Evolutionary conservation across 139 green algal species (phyloP).

Genomic region (Chlorella sp.): DNA sequence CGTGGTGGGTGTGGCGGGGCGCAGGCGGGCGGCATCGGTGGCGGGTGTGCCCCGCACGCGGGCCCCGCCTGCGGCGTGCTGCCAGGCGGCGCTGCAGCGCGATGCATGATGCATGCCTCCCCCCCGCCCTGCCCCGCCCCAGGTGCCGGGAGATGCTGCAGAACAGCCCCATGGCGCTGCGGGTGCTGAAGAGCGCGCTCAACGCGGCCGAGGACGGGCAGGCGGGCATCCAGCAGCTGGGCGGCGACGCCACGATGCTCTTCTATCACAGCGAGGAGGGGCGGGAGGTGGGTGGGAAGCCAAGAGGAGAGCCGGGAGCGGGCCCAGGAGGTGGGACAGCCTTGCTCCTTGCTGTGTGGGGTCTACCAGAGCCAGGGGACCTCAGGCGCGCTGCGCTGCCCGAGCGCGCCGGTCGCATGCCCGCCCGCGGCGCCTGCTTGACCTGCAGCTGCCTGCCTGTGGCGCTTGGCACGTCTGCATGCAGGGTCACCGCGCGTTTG

Average conservation of each 20-base stretch:
- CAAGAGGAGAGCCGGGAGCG: neutral
- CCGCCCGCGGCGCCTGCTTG: neutral
- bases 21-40: neutral
- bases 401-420: too few species aligned
- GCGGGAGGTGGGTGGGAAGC: slow-evolving; percentile 66
- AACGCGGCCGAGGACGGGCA: slow-evolving; percentile 97
- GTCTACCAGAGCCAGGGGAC: neutral
- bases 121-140: neutral
- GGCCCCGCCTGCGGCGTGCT: neutral
- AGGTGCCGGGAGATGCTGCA: slow-evolving; percentile 95
- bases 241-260: slow-evolving; percentile 92
- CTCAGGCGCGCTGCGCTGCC: neutral
- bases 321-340: neutral
- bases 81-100: neutral
- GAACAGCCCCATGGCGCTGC: slow-evolving; percentile 94
- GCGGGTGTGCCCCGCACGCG: neutral
- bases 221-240: slow-evolving; percentile 93
- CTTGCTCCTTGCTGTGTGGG: neutral
- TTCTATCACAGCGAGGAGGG: slow-evolving; percentile 97
- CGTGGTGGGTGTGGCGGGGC: slow-evolving; percentile 58
- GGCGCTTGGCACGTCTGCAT: neutral
- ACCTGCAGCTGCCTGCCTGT: too few species aligned
- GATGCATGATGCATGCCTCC: neutral
- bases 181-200: slow-evolving; percentile 90
- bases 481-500: slow-evolving; percentile 80